Percentiles rank a stretch among this genome's conserved stretches.
phyloP scores from a whole-genome alignment of 2,329 filamentous ascomycete genomes.

The Xylaria sp. region DNA sequence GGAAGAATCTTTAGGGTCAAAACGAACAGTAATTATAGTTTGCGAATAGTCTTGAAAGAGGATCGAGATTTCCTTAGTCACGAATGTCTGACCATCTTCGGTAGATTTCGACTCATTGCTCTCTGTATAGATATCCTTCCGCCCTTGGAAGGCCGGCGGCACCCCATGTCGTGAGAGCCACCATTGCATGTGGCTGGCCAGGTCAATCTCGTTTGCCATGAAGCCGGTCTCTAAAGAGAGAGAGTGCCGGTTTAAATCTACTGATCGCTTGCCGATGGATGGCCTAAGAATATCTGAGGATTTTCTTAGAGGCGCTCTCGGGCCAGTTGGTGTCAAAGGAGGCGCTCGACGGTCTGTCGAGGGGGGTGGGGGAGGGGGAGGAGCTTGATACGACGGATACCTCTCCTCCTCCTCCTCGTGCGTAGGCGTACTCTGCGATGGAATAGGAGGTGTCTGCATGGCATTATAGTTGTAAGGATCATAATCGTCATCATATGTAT shows the following conservation, averaged over 20 bases:
- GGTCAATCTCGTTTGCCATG: slow-evolving; percentile 87
- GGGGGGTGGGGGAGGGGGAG: slow-evolving; percentile 54
- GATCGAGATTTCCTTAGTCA: slow-evolving; percentile 86
- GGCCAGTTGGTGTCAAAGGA: slow-evolving; percentile 52
- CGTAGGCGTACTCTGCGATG: slow-evolving; percentile 52
- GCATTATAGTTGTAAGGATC: slow-evolving; percentile 70
- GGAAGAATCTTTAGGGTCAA: slow-evolving; percentile 76
- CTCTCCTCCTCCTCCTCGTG: slow-evolving; percentile 59
- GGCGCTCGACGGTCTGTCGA: slow-evolving; percentile 59
- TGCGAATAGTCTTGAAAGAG: slow-evolving; percentile 97
- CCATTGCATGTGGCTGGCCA: slow-evolving; percentile 80
- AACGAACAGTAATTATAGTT: slow-evolving; percentile 84
- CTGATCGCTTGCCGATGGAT: slow-evolving; percentile 66
- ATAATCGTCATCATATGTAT: slow-evolving; percentile 69
- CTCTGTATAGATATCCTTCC: slow-evolving; percentile 85
- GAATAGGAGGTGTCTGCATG: slow-evolving; percentile 41
- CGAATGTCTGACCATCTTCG: slow-evolving; percentile 73
- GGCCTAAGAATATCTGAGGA: slow-evolving; percentile 72
- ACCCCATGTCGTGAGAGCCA: slow-evolving; percentile 84
- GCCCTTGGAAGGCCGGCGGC: slow-evolving; percentile 82
- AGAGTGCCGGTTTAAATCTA: slow-evolving; percentile 79
- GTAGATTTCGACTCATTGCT: slow-evolving; percentile 78
- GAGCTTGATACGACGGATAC: slow-evolving; percentile 59
- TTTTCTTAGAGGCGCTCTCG: slow-evolving; percentile 59
- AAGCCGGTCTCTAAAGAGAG: slow-evolving; percentile 80